Conservation (phyloP, 371 early-diverging fungal genomes). For the Fennellomyces sp. region DNA sequence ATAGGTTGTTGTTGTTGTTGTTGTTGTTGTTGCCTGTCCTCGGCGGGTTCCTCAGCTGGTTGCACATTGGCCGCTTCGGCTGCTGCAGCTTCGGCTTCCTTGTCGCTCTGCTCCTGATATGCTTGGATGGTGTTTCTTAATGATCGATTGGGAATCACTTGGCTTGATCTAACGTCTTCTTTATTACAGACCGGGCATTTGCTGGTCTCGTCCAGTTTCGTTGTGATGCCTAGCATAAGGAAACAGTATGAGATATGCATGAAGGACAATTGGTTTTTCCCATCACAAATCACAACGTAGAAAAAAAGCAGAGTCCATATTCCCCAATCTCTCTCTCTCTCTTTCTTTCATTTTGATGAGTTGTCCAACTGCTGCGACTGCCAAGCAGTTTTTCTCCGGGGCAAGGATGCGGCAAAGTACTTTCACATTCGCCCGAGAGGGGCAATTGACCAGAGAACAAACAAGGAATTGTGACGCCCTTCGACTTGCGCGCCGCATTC, state of each 20-base stretch:
- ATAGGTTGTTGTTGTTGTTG: neutral
- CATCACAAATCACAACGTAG: neutral
- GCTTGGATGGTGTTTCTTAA: slow-evolving; percentile 32
- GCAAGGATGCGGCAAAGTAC: neutral
- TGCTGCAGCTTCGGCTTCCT: slow-evolving; percentile 24
- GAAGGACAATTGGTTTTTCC: neutral
- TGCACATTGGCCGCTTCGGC: slow-evolving; percentile 1
- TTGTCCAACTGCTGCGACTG: slow-evolving; percentile 5
- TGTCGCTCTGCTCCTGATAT: slow-evolving; percentile 24
- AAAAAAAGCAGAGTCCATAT: neutral
- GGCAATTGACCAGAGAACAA: too few relatives aligned
- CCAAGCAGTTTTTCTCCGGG: neutral
- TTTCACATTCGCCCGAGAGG: too few relatives aligned
- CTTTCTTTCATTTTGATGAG: neutral
- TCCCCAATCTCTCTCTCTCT: slow-evolving; percentile 4
- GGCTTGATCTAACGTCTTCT: slow-evolving; percentile 27
- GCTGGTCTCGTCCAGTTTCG: slow-evolving; percentile 28
- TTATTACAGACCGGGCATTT: slow-evolving; percentile 40
- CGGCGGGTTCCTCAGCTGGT: neutral
- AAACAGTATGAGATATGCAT: slow-evolving; percentile 4
- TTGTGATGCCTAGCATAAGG: slow-evolving; percentile 37
- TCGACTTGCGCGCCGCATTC: too few relatives aligned
- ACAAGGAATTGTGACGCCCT: too few relatives aligned
- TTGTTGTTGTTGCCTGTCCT: neutral
- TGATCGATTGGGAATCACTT: slow-evolving; percentile 42